These are phyloP conservation scores for Carex arenaria DNA, from an alignment of 202 grass and related monocot genomes.

Conservation along the genomic window DNA sequence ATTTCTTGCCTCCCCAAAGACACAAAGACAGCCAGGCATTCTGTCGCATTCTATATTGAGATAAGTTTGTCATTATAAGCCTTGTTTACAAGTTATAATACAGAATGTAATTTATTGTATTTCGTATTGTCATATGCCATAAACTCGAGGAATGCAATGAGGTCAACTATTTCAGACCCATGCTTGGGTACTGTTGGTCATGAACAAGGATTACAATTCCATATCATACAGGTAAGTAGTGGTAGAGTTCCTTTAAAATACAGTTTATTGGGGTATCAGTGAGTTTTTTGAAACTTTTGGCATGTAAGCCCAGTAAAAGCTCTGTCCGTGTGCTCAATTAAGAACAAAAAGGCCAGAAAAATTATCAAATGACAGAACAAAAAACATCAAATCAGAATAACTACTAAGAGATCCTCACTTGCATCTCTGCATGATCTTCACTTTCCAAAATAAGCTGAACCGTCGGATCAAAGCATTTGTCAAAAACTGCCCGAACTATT, in stretches of 20 bases:
- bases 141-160: background rate
- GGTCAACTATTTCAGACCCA: background rate
- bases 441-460: constrained; percentile 91
- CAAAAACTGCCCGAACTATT: constrained; percentile 70
- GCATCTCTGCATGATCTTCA: constrained; percentile 95
- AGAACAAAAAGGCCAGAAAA: background rate
- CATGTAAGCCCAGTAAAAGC: background rate
- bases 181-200: background rate
- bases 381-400: constrained; percentile 11
- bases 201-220: background rate
- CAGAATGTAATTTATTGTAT: background rate
- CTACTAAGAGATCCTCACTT: constrained; percentile 38
- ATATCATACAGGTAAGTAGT: background rate
- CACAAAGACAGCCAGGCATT: constrained; percentile 88
- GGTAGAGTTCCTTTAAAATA: background rate
- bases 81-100: background rate
- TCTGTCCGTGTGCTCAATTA: constrained; percentile 21
- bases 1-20: constrained; percentile 77
- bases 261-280: background rate
- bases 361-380: constrained; percentile 18
- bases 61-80: constrained; percentile 10
- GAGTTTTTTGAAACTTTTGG: background rate
- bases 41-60: constrained; percentile 86
- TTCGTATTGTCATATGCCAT: background rate
- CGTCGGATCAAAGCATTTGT: constrained; percentile 69